These are phyloP conservation scores for Ceriops decandra DNA, from an alignment of 345 rosid genomes.

Conservation along the genomic window DNA sequence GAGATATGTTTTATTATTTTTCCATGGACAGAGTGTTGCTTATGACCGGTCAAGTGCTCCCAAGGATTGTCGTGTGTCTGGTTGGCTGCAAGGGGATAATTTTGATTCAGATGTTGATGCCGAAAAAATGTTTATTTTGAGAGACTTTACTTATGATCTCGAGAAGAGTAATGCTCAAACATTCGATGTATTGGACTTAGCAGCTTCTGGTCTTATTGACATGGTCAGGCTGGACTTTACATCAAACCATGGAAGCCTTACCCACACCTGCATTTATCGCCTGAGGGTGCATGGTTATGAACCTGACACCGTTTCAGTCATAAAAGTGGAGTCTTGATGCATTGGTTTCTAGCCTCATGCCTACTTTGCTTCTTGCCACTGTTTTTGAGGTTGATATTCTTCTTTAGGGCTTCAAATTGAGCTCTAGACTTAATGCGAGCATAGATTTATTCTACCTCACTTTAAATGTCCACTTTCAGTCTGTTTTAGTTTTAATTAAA, in stretches of 20 bases:
- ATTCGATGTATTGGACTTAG: slow-evolving; percentile 42
- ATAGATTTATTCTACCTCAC: no score
- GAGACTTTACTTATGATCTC: slow-evolving; percentile 80
- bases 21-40: slow-evolving; percentile 66
- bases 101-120: slow-evolving; percentile 28
- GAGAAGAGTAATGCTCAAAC: slow-evolving; percentile 92
- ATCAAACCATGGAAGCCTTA: slow-evolving; percentile 79
- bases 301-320: slow-evolving; percentile 46
- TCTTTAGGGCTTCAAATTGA: slow-evolving; percentile 9
- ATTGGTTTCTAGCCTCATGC: neutral
- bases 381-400: slow-evolving; percentile 5
- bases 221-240: slow-evolving; percentile 69
- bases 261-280: slow-evolving; percentile 85
- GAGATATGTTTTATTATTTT: slow-evolving; percentile 12
- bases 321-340: slow-evolving; percentile 43
- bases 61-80: slow-evolving; percentile 75
- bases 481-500: no score
- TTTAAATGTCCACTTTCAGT: no score
- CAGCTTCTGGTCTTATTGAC: slow-evolving; percentile 48
- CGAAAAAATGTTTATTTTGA: slow-evolving; percentile 45
- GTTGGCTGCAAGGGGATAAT: slow-evolving; percentile 62
- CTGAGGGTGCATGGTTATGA: slow-evolving; percentile 84
- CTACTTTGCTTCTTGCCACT: neutral
- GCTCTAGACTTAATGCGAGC: no score
- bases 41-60: slow-evolving; percentile 94